These are phyloP conservation scores for Tetrapisispora phaffii DNA, from an alignment of 805 yeast genomes.

Conservation along the genomic window DNA sequence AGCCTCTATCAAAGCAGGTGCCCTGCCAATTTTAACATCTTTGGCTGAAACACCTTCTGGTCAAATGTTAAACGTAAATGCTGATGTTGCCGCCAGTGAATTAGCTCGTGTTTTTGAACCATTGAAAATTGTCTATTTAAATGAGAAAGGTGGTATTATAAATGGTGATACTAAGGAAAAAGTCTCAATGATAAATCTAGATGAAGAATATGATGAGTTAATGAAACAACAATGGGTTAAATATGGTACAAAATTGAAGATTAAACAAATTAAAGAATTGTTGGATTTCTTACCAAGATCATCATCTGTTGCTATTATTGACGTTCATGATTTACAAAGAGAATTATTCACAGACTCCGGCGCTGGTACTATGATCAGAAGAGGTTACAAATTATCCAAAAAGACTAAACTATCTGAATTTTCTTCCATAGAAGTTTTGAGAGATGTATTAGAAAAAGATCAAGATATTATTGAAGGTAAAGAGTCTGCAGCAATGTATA, in stretches of 20 bases:
- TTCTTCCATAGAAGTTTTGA: slow-evolving; percentile 60
- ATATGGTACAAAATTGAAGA: slow-evolving; percentile 95
- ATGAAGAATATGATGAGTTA: slow-evolving; percentile 87
- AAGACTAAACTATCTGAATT: slow-evolving; percentile 64
- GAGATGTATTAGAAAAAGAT: slow-evolving; percentile 69
- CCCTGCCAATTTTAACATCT: slow-evolving; percentile 91
- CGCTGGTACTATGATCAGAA: slow-evolving; percentile 96
- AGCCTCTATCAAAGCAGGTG: slow-evolving; percentile 92
- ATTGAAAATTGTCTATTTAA: slow-evolving; percentile 86
- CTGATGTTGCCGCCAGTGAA: slow-evolving; percentile 98
- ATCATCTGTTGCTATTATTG: slow-evolving; percentile 94
- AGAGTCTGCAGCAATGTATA: slow-evolving; percentile 69
- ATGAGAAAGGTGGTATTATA: slow-evolving; percentile 95
- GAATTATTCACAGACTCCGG: slow-evolving; percentile 98
- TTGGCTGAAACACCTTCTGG: slow-evolving; percentile 95
- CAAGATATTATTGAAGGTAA: slow-evolving; percentile 61
- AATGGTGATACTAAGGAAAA: slow-evolving; percentile 89
- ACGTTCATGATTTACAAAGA: slow-evolving; percentile 89
- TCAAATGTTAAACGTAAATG: slow-evolving; percentile 92
- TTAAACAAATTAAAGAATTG: slow-evolving; percentile 90
- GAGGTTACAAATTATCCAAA: slow-evolving; percentile 82
- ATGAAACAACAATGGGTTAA: slow-evolving; percentile 96
- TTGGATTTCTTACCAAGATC: slow-evolving; percentile 92
- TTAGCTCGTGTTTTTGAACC: slow-evolving; percentile 95
- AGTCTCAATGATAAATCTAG: slow-evolving; percentile 81